phyloP scores from a whole-genome alignment of 805 yeast species.

The Starmerella potacharoeniae region DNA sequence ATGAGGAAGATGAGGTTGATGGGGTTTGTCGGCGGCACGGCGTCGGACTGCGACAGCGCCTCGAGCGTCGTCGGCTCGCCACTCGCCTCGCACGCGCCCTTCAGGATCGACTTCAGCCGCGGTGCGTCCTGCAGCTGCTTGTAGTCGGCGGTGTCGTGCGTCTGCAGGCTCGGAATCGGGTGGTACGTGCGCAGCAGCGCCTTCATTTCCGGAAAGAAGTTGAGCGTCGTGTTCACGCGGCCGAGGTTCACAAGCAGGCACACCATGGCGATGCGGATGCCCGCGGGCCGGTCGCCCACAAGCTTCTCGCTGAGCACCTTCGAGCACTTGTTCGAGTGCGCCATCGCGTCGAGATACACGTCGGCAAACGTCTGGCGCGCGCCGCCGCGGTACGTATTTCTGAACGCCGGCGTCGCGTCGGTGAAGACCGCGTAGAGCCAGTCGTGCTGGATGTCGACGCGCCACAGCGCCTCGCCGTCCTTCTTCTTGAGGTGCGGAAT shows the following conservation, averaged over 20 bases:
- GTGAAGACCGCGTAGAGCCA: slow-evolving; percentile 55
- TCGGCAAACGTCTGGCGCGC: slow-evolving; percentile 62
- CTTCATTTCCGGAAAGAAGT: slow-evolving; percentile 88
- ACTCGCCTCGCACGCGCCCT: slow-evolving; percentile 68
- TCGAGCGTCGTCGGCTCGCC: slow-evolving; percentile 26
- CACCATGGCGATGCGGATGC: slow-evolving; percentile 60
- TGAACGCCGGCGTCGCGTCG: slow-evolving; percentile 55
- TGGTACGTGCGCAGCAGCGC: slow-evolving; percentile 87
- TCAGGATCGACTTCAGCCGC: slow-evolving; percentile 74
- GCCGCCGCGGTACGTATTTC: slow-evolving; percentile 30
- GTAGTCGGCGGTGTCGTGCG: slow-evolving; percentile 43
- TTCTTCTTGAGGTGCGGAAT: slow-evolving; percentile 53
- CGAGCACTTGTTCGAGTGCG: slow-evolving; percentile 74
- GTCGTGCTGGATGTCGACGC: slow-evolving; percentile 77
- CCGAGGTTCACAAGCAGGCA: slow-evolving; percentile 86
- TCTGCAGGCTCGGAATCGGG: slow-evolving; percentile 81
- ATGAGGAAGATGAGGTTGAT: slow-evolving; percentile 65
- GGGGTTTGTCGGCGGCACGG: slow-evolving; percentile 47
- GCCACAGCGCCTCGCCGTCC: slow-evolving; percentile 88
- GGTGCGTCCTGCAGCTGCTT: slow-evolving; percentile 93
- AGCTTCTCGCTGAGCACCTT: slow-evolving; percentile 71
- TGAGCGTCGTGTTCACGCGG: slow-evolving; percentile 86
- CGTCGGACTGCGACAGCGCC: slow-evolving; percentile 1
- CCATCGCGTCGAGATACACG: slow-evolving; percentile 66
- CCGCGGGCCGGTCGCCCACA: slow-evolving; percentile 50